Evolutionary conservation across 2,329 filamentous ascomycete species (phyloP), one percentile per base, ranked within the genome.

Genomic region (Nemania diffusa): DNA sequence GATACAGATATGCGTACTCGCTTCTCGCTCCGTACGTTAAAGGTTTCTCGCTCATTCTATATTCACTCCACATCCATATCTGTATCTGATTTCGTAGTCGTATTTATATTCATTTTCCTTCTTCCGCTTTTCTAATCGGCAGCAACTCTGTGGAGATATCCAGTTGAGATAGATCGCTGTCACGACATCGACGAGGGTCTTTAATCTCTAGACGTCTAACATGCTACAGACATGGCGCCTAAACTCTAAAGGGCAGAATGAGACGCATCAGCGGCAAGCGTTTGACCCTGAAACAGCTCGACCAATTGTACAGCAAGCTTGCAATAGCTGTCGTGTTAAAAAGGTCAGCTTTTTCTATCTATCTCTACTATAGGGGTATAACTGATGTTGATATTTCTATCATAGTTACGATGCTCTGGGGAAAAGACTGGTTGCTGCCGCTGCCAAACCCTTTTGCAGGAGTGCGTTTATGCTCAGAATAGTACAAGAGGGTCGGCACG

Each of bases 161-260:
- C 2, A 40, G 15, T 17, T 5, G 9, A 5, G 37, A 17, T 15
- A 20, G 17, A 5, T 20, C 17, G n/a, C 5, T 3, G n/a, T 20
- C 17, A 44, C 13, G 15, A 29, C 51, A 11, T 27, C 27, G n/a
- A 27, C 46, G 11, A 34, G n/a, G 22, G 3, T 11, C 40, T 27
- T 50, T 15, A 8, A 8, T 32, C 9, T 52, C 17, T 26, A 17
- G n/a, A 46, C 15, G 3, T 15, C 11, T 60, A 22, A 60, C 15
- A 68, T 68, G 65, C 37, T 68, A 37, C 61, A 64, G 34, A 68
- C 65, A 9, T 68, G 65, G 65, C 59, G 64, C 17, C n/a, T 67
- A 11, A 68, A 68, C 34, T 61, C 62, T 5, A 68, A 65, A 44
- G 53, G 50, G 11, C 26, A 60, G 7, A 57, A 40, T 27, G 57